Evolutionary conservation across 1,284 basidiomycete genomes (phyloP).

Genomic region (Spongiforma sp.): DNA sequence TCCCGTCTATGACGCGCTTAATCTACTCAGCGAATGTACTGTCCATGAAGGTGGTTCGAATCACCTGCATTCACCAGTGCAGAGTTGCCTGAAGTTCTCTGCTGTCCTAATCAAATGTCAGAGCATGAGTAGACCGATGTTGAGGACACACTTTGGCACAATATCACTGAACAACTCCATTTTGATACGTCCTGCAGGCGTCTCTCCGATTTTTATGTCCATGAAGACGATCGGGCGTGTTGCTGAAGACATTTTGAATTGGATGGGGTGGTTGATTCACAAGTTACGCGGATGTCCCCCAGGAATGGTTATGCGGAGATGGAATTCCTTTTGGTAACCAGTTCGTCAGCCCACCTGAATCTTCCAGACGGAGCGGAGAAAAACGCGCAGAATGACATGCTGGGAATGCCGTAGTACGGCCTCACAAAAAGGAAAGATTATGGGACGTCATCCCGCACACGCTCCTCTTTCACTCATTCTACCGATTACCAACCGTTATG

Average conservation of each 20-base stretch:
- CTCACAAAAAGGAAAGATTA: constrained; percentile 5
- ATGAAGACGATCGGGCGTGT: constrained; percentile 92
- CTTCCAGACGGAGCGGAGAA: constrained; percentile 5
- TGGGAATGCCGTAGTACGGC: constrained; percentile 1
- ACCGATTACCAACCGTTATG: constrained; percentile 22
- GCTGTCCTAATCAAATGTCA: constrained; percentile 69
- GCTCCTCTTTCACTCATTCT: constrained; percentile 1
- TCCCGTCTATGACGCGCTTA: constrained; percentile 64
- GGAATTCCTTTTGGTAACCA: neutral
- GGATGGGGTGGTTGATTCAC: constrained; percentile 2
- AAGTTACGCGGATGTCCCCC: neutral
- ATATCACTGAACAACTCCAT: constrained; percentile 95
- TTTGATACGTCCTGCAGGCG: constrained; percentile 91
- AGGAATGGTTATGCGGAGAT: neutral
- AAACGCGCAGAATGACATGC: neutral
- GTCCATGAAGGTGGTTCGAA: constrained; percentile 9
- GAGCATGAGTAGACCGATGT: neutral
- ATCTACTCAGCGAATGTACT: constrained; percentile 19
- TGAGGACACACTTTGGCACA: constrained; percentile 77
- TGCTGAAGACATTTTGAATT: constrained; percentile 36
- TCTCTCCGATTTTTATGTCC: constrained; percentile 96
- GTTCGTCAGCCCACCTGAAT: neutral
- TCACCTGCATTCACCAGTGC: constrained; percentile 94
- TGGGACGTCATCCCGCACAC: constrained; percentile 16
- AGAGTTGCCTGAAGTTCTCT: constrained; percentile 97